phyloP scores from a whole-genome alignment of 2,329 filamentous ascomycete genomes.

The Microsporum canis region DNA sequence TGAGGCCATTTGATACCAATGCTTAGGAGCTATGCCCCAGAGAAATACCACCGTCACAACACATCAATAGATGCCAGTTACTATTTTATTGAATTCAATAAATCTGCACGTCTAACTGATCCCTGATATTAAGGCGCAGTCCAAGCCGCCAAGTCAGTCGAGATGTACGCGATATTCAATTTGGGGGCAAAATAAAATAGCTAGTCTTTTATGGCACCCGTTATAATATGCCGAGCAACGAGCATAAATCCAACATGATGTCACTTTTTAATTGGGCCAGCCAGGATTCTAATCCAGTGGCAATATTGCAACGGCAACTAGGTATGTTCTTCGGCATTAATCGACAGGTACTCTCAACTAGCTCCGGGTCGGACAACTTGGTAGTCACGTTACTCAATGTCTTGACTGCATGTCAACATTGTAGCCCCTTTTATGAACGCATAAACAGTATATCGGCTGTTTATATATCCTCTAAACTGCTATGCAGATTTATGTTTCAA shows the following conservation, averaged over 20 bases:
- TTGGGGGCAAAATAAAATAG: neutral
- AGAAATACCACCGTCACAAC: too few species aligned
- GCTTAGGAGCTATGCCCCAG: too few species aligned
- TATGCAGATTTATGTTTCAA: neutral
- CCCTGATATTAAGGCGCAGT: too few species aligned
- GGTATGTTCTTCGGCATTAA: neutral
- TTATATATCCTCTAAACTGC: neutral
- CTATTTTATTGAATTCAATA: too few species aligned
- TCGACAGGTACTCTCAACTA: neutral
- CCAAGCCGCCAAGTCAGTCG: too few species aligned
- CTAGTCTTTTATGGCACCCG: neutral
- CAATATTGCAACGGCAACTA: neutral
- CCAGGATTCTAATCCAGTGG: neutral
- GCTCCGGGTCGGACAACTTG: neutral
- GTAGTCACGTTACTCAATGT: neutral
- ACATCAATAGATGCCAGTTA: too few species aligned
- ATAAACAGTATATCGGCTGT: neutral
- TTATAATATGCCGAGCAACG: neutral
- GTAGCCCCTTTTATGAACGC: neutral
- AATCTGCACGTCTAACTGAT: too few species aligned
- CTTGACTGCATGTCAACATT: neutral
- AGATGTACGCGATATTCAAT: neutral
- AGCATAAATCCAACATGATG: neutral
- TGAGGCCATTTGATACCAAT: too few species aligned
- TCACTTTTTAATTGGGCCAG: neutral